Evolutionary conservation across 176 grass and related monocot species (phyloP), one percentile per base, ranked within the genome.

Genomic region (Stipa capillata): DNA sequence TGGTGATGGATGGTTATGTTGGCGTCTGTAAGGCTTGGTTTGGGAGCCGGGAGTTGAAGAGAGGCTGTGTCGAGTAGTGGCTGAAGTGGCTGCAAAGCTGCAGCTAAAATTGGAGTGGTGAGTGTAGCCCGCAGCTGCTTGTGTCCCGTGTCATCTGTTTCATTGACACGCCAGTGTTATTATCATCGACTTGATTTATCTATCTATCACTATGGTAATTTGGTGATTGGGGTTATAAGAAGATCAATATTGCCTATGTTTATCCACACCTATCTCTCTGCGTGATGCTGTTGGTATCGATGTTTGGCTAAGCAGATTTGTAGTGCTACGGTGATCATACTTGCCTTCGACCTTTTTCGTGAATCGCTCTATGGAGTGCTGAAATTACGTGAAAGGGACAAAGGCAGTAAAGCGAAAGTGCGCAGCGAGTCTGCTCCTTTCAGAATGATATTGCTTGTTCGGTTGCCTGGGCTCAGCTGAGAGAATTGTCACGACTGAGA

Each of bases 71-170:
- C 2, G 3, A 33, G 39, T 24, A 79, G 88, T 17, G 61, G 88
- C 88, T 90, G 84, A 90, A 90, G 88, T 87, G 88, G 88, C 69
- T 90, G 88, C 84, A 73, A 55, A 82, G 75, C 88, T 64, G 80
- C 79, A 20, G 71, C 81, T 59, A 8, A 54, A 5, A 20, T 45
- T 39, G 65, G 47, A 1, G 56, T 16, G 47, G 87, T 24, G 72
- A 79, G 79, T 83, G 88, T 90, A 79, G 74, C 88, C 88, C 88
- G 88, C 88, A 90, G 88, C 88, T 79, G 78, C 82, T 82, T 77
- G 37, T 89, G 20, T 35, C 9, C 5, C 44, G 69, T 89, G 77
- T 80, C 85, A 55, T 83, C 20, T 64, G 6, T 89, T 62, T 70
- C 43, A 36, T 31, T 81, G 82, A 14, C 52, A 80, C 43, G n/a